These are phyloP conservation scores for Kuraishia floccosa DNA, from an alignment of 805 yeast species.

Conservation along the genomic window DNA sequence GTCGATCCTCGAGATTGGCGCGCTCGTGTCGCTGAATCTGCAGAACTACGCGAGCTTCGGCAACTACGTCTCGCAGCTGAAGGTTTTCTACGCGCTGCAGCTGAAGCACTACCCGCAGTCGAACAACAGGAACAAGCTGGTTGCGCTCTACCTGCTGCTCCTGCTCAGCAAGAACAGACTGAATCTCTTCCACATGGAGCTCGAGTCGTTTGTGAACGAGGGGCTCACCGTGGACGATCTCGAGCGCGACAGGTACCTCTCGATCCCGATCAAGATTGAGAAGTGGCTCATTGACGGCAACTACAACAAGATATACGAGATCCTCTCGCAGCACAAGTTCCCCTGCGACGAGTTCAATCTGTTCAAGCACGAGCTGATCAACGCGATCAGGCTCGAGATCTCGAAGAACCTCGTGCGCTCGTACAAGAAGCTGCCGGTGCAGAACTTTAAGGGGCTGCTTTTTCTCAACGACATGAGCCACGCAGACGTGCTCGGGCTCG, in stretches of 20 bases:
- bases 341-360: conserved; percentile 68
- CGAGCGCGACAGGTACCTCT: conserved; percentile 61
- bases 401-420: conserved; percentile 76
- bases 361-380: conserved; percentile 64
- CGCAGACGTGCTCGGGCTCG: conserved; percentile 41
- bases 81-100: conserved; percentile 58
- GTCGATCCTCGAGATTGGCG: conserved; percentile 81
- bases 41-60: conserved; percentile 56
- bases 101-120: conserved; percentile 23
- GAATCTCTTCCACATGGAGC: conserved; percentile 82
- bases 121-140: conserved; percentile 57
- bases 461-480: conserved; percentile 38
- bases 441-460: conserved; percentile 72
- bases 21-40: conserved; percentile 61
- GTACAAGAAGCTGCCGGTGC: conserved; percentile 63
- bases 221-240: conserved; percentile 28
- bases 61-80: conserved; percentile 61
- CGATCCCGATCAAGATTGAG: conserved; percentile 83
- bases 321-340: conserved; percentile 40
- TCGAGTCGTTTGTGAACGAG: conserved; percentile 56
- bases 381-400: conserved; percentile 78
- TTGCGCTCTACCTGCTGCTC: conserved; percentile 66
- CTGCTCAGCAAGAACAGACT: conserved; percentile 75
- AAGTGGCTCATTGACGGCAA: conserved; percentile 95
- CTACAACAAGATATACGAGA: conserved; percentile 82